phyloP scores from a whole-genome alignment of 371 early-diverging fungal genomes.

The Paraphysoderma sedebokerense region DNA sequence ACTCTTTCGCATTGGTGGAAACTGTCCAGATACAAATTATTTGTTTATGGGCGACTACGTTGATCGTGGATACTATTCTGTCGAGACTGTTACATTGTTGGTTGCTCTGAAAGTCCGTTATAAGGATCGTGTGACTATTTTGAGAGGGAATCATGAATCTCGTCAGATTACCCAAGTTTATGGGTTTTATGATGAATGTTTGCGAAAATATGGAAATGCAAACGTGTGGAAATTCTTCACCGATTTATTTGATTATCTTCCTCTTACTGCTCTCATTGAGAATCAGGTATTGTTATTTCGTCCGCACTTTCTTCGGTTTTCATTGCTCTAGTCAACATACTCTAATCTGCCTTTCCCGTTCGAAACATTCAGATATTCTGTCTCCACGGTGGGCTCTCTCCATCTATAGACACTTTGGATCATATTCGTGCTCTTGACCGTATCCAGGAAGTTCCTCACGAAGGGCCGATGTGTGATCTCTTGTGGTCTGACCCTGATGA shows the following conservation, averaged over 20 bases:
- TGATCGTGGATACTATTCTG: conserved; percentile 98
- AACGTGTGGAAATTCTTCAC: conserved; percentile 98
- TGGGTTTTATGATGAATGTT: conserved; percentile 99
- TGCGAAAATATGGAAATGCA: conserved; percentile 94
- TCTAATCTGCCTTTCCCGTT: not conserved
- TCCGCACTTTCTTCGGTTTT: conserved; percentile 1
- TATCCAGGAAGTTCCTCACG: conserved; percentile 96
- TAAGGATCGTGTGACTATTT: conserved; percentile 87
- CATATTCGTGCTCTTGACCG: conserved; percentile 93
- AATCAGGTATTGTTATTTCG: conserved; percentile 34
- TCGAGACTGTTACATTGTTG: conserved; percentile 95
- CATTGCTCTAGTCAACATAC: not conserved
- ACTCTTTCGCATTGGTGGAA: conserved; percentile 94
- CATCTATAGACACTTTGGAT: conserved; percentile 93
- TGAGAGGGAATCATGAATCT: conserved; percentile 99
- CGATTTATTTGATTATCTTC: conserved; percentile 97
- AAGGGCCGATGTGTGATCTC: conserved; percentile 95
- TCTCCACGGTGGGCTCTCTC: conserved; percentile 98
- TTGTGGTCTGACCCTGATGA: conserved; percentile 94
- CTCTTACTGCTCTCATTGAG: conserved; percentile 90
- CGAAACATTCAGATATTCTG: conserved; percentile 67
- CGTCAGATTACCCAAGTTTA: conserved; percentile 99
- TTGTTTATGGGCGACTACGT: conserved; percentile 99
- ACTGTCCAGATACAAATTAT: conserved; percentile 96
- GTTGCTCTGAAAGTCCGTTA: conserved; percentile 92